phyloP scores from a whole-genome alignment of 768 basidiomycete species.

The Lactifluus hygrophoroides region DNA sequence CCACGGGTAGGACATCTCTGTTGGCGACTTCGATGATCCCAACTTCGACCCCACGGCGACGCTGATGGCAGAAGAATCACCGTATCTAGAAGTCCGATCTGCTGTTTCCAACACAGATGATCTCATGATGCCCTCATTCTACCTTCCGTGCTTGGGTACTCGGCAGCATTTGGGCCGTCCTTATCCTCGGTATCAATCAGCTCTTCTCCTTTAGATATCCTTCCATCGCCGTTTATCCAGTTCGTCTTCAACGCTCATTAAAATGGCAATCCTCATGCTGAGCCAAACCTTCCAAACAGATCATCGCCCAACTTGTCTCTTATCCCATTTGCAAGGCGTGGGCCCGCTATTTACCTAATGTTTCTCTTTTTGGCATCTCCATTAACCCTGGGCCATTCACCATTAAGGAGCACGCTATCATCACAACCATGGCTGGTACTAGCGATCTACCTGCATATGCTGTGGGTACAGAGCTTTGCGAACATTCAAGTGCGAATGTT shows the following conservation, averaged over 20 bases:
- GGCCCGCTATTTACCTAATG: conserved; percentile 45
- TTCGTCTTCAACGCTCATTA: neutral
- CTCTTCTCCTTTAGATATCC: conserved; percentile 70
- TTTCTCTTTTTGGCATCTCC: conserved; percentile 43
- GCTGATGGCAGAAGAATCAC: too few species aligned
- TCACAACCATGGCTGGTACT: conserved; percentile 36
- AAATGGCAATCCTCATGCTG: too few species aligned
- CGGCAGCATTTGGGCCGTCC: conserved; percentile 39
- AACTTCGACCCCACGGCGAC: too few species aligned
- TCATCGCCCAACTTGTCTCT: conserved; percentile 61
- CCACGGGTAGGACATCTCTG: too few species aligned
- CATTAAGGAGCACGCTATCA: conserved; percentile 63
- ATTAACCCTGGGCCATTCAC: conserved; percentile 65
- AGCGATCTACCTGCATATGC: conserved; percentile 29
- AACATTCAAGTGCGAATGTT: neutral
- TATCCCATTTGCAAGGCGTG: conserved; percentile 58
- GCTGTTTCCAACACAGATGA: conserved; percentile 43
- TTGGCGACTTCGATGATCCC: too few species aligned
- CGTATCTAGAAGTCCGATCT: conserved; percentile 41
- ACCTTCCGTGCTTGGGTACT: conserved; percentile 33
- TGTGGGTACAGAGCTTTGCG: too few species aligned
- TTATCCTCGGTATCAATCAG: conserved; percentile 67
- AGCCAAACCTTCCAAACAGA: too few species aligned
- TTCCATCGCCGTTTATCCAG: conserved; percentile 23
- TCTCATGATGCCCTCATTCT: conserved; percentile 30